These are phyloP conservation scores for Magnolia officinalis DNA, from an alignment of 164 flowering plant species.

Conservation along the genomic window DNA sequence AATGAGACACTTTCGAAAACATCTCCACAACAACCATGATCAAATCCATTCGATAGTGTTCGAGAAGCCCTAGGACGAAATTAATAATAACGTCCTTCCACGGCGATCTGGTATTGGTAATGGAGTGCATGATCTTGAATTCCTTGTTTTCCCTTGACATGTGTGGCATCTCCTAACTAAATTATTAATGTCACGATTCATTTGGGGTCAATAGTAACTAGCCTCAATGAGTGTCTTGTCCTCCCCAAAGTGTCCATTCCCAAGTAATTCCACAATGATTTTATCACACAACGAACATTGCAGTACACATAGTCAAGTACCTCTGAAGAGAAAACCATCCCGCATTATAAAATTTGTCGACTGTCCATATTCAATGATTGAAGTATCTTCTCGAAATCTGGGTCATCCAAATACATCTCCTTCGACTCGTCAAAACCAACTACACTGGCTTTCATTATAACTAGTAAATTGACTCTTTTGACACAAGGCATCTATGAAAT, in stretches of 20 bases:
- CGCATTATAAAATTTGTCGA: background rate
- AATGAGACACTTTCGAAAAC: background rate
- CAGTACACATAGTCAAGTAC: background rate
- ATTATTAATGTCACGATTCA: background rate
- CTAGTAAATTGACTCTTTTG: background rate
- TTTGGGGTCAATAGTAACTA: background rate
- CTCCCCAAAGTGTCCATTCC: background rate
- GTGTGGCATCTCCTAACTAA: background rate
- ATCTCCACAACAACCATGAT: background rate
- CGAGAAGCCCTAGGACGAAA: background rate
- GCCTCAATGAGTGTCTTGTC: background rate
- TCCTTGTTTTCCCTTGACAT: background rate
- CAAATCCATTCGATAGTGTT: background rate
- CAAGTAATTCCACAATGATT: background rate
- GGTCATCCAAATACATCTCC: background rate
- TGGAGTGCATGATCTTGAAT: background rate
- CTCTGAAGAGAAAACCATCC: background rate
- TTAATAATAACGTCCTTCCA: background rate
- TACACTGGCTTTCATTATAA: background rate
- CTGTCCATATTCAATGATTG: background rate
- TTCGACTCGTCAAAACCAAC: background rate
- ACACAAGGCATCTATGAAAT: background rate
- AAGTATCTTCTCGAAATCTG: background rate
- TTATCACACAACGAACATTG: background rate
- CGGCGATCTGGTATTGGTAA: background rate